A percentile compares a stretch with the other conserved stretches of the same genome.
phyloP scores from a whole-genome alignment of 208 protist species.

The Acanthamoeba royreba region DNA sequence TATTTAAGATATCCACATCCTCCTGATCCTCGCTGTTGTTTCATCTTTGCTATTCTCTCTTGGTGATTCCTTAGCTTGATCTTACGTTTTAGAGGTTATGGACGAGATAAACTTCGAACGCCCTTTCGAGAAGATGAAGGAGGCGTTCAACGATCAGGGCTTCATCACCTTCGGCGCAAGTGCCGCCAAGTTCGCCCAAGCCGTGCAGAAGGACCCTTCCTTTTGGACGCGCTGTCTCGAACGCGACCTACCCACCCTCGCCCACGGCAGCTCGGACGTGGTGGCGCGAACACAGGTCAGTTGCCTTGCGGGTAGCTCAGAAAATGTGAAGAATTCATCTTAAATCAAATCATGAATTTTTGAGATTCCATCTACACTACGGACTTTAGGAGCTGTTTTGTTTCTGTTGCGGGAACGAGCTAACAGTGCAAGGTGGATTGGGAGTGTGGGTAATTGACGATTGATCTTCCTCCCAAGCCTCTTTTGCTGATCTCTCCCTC shows the following conservation, averaged over 20 bases:
- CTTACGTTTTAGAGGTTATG: background rate
- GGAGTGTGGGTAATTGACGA: too few relatives aligned
- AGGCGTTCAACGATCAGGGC: constrained; percentile 11
- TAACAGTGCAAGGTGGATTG: too few relatives aligned
- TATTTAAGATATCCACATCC: background rate
- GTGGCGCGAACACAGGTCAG: too few relatives aligned
- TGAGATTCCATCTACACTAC: background rate
- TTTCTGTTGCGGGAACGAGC: background rate
- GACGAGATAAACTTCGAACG: background rate
- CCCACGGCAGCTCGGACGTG: background rate
- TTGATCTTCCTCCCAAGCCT: too few relatives aligned
- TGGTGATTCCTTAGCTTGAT: background rate
- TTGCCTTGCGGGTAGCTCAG: too few relatives aligned
- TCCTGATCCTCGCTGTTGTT: background rate
- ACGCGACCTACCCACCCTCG: background rate
- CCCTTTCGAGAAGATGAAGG: background rate
- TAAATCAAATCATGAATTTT: background rate
- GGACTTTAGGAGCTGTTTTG: background rate
- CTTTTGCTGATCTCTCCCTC: too few relatives aligned
- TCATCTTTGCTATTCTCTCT: background rate
- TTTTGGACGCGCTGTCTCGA: background rate
- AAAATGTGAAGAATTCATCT: background rate
- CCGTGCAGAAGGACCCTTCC: background rate
- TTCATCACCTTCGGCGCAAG: background rate
- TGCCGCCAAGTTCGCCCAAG: background rate